Percentiles rank a stretch among this genome's conserved stretches.
These are phyloP conservation scores for Syzygium jambos DNA, from an alignment of 345 rosid species.

Conservation along the genomic window DNA sequence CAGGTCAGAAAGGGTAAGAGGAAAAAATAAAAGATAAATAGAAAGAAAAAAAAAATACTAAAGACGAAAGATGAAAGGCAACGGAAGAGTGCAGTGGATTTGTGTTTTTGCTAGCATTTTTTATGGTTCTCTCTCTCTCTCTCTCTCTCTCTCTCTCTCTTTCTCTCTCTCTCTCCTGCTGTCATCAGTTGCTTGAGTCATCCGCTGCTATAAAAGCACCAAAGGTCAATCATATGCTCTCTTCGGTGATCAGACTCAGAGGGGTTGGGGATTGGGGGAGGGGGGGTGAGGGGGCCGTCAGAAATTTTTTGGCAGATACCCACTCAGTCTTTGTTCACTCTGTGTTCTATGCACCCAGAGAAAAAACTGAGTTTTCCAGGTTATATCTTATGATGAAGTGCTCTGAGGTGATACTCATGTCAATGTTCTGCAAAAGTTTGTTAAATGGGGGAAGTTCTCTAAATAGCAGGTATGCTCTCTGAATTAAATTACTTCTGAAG, in stretches of 20 bases:
- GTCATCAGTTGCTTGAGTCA: neutral
- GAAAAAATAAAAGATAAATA: neutral
- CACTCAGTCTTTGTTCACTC: neutral
- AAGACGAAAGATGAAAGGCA: neutral
- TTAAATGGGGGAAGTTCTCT: neutral
- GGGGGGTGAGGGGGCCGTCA: neutral
- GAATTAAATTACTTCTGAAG: neutral
- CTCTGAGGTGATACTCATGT: neutral
- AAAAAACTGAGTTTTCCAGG: neutral
- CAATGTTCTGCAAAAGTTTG: neutral
- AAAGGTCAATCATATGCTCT: neutral
- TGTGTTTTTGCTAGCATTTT: neutral
- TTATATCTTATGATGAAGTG: neutral
- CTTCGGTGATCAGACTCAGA: neutral
- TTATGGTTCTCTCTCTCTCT: neutral
- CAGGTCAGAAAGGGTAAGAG: neutral
- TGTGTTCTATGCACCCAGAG: neutral
- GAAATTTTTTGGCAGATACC: neutral
- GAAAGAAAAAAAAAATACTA: neutral
- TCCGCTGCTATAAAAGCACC: neutral
- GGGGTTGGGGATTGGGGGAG: neutral
- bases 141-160: neutral
- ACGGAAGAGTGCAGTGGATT: neutral
- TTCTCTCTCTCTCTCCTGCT: neutral
- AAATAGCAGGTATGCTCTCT: neutral